Evolutionary conservation across 2,329 filamentous ascomycete species (phyloP).

Genomic region (Bipolaris sorokiniana): DNA sequence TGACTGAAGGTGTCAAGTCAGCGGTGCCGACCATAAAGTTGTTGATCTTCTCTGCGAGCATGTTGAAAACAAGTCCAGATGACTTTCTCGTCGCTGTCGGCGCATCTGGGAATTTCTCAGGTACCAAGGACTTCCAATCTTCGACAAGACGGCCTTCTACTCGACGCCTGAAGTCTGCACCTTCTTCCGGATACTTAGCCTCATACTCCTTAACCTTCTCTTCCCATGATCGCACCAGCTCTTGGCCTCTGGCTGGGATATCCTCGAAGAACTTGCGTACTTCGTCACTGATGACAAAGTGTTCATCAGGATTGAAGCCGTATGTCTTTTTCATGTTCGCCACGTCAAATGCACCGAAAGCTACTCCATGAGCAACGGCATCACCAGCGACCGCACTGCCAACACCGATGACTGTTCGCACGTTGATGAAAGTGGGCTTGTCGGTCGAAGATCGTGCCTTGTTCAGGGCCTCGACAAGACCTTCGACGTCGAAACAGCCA

Average conservation of each 20-base stretch:
- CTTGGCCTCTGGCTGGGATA: conserved; percentile 52
- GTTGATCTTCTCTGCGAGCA: conserved; percentile 9
- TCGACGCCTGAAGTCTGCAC: conserved; percentile 56
- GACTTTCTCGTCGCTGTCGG: conserved; percentile 60
- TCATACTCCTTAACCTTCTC: conserved; percentile 52
- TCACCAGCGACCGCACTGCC: conserved; percentile 60
- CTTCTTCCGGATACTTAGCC: conserved; percentile 56
- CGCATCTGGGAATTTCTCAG: conserved; percentile 55
- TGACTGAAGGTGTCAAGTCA: conserved; percentile 61
- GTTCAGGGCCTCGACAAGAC: conserved; percentile 56
- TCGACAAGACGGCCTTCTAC: conserved; percentile 56
- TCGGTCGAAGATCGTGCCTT: conserved; percentile 52
- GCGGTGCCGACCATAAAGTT: conserved; percentile 77
- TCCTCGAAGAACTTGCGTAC: conserved; percentile 56
- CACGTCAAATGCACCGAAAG: conserved; percentile 62
- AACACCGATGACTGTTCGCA: conserved; percentile 63
- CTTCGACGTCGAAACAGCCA: conserved; percentile 59
- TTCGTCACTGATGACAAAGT: conserved; percentile 55
- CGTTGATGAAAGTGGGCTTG: conserved; percentile 65
- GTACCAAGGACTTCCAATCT: conserved; percentile 59
- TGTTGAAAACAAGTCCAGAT: conserved; percentile 11
- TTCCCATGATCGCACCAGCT: conserved; percentile 58
- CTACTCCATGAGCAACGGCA: conserved; percentile 63
- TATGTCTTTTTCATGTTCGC: conserved; percentile 60
- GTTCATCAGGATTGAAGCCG: conserved; percentile 58